Evolutionary conservation across 192 early-diverging fungal species (phyloP), one percentile per base, ranked within the genome.

Genomic region (Pilaira anomala): DNA sequence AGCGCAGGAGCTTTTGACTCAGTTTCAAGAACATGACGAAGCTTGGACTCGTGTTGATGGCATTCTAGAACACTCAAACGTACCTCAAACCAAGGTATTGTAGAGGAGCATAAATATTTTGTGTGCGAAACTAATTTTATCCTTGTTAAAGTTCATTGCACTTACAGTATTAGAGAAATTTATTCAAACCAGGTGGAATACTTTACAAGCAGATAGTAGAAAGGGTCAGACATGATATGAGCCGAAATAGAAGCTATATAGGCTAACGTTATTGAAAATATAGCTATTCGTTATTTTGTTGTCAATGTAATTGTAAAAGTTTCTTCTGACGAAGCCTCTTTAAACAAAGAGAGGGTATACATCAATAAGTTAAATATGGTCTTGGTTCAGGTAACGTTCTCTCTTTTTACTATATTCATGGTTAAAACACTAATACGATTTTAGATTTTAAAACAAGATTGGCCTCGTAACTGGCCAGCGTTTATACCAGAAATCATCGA

Each of bases 401-500:
- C 7, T 48, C 9, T 16, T 21, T 16, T 22, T 3, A 45, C 16
- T 44, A 4, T 8, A 24, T 51, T 51, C 49, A 5, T 51, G 13
- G 19, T 25, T 28, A 22, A 21, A 22, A 21, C 24, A 16, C 3
- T 48, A 4, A 5, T 21, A 12, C 7, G 16, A 24, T 24, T 14
- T 22, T 18, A 62, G 60, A 46, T 62, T 49, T 74, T 99, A 62
- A 99, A 99, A 80, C 95, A 99, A 77, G 97, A 99, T 73, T 99
- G 97, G 97, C 97, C 97, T 16, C 92, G 94, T 65, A 94, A 96
- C 69, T 99, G 97, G 97, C 97, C 97, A 2, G 78, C 82, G 29
- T 99, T 99, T 72, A 98, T 99, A 65, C 91, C 97, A 16, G 96
- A 98, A 77, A 95, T 99, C 66, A 92, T 99, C 26, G 79, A 81